Percentiles rank a stretch among this genome's conserved stretches.
Evolutionary conservation across 345 rosid species (phyloP).

Genomic region (Arabidopsis arenosa): DNA sequence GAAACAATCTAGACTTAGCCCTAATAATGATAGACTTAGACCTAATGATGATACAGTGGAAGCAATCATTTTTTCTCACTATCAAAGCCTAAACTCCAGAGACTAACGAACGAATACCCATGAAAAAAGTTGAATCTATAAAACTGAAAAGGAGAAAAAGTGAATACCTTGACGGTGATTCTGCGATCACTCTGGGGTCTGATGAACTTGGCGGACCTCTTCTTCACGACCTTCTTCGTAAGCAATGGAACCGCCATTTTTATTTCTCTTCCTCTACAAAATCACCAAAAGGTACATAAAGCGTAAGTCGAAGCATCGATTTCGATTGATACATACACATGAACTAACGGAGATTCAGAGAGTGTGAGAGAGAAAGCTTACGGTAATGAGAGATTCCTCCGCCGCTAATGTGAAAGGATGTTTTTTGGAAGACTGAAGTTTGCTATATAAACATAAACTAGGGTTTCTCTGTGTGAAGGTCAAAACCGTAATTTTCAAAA

Average conservation of each 20-base stretch:
- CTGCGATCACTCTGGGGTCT: slow-evolving; percentile 86
- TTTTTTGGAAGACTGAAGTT: background rate
- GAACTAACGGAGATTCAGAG: background rate
- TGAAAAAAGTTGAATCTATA: background rate
- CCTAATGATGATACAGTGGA: background rate
- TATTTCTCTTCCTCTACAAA: slow-evolving; percentile 13
- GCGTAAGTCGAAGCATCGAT: background rate
- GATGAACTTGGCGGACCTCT: slow-evolving; percentile 79
- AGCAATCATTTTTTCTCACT: background rate
- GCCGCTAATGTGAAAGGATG: background rate
- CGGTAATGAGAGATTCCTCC: slow-evolving; percentile 3
- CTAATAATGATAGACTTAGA: background rate
- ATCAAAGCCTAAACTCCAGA: background rate
- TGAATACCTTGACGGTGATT: slow-evolving; percentile 72
- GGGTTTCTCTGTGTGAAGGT: slow-evolving; percentile 12
- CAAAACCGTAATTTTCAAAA: background rate
- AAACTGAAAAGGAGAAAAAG: background rate
- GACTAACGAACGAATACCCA: background rate
- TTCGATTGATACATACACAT: background rate
- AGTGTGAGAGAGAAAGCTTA: background rate
- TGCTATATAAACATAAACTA: slow-evolving; percentile 1
- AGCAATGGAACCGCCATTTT: slow-evolving; percentile 78
- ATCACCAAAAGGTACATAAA: background rate
- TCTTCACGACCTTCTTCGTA: slow-evolving; percentile 80
- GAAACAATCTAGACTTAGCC: slow-evolving; percentile 37